Base-by-base conservation (phyloP, 805 yeast species). In the Schizosaccharomyces octosporus region DNA sequence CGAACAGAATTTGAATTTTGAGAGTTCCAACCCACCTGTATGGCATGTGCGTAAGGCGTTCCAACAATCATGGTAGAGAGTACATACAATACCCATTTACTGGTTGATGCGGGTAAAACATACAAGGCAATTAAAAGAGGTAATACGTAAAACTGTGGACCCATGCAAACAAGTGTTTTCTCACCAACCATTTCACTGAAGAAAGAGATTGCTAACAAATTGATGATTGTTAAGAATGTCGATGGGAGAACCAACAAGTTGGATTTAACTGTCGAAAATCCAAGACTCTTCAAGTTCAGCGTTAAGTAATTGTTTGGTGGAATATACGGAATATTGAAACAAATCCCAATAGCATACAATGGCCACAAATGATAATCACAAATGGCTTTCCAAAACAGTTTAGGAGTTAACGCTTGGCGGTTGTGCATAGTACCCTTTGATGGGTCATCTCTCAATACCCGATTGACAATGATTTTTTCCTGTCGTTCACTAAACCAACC, bases 381-480 rank as follows among this genome's bases (percentile, higher is more conserved):
- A 5, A 80, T 45, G 1, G 79, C 72, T 32, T 70, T 65, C 64
- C 70, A 67, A 9, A 81, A 64, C 71, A 75, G 75, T 59, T 67
- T 72, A 4, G 70, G 62, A 2, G 75, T 67, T 17, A 81, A 67
- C 3, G 82, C 80, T 65, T 78, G 77, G 65, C 83, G 74, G 66
- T 82, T 82, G 68, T 80, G 75, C 84, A 81, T 80, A 62, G 78
- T 83, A 19, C 85, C 84, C 71, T 78, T 78, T 2, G 76, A 66
- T 9, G 85, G 85, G 66, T 82, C 86, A 67, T 82, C 84, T 64
- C 85, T 72, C 48, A 82, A 69, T 1, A 82, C 75, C 61, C 80
- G 73, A 66, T 82, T 82, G 45, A 80, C 84, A 45, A 80, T 73
- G 61, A 81, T 79, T 62, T 76, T 76, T 67, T 78, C 81, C 63